These are phyloP conservation scores for Phytopythium ostracodes DNA, from an alignment of 352 stramenopile species.

Conservation along the genomic window DNA sequence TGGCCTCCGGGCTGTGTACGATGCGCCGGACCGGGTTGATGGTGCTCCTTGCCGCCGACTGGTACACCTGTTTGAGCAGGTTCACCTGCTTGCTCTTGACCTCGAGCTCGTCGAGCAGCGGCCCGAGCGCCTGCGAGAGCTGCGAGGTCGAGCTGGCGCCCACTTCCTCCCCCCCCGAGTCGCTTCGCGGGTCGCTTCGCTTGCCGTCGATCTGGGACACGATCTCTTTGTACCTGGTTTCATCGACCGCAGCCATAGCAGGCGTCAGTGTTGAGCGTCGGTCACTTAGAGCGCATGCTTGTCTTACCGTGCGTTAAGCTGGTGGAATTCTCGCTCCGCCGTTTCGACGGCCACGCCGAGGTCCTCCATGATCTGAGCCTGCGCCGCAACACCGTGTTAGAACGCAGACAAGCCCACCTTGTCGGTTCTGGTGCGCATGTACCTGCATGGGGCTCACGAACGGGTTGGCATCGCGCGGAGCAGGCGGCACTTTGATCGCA, in stretches of 20 bases:
- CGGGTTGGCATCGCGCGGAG: conserved; percentile 17
- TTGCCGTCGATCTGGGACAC: conserved; percentile 34
- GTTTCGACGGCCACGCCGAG: conserved; percentile 28
- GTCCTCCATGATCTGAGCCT: conserved; percentile 65
- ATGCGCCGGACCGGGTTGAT: conserved; percentile 51
- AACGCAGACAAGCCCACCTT: too few relatives aligned
- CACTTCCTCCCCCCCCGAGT: conserved; percentile 8
- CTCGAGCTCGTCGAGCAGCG: conserved; percentile 57
- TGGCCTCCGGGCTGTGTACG: conserved; percentile 51
- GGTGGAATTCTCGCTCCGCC: conserved; percentile 43
- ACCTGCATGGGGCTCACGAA: conserved; percentile 60
- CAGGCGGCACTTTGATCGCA: conserved; percentile 37
- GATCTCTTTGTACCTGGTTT: conserved; percentile 29
- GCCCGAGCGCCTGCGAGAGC: conserved; percentile 37
- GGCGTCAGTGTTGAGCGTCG: background rate
- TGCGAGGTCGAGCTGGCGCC: conserved; percentile 16
- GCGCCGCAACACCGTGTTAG: background rate
- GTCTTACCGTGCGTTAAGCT: conserved; percentile 31
- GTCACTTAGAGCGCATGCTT: background rate
- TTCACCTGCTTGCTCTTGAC: conserved; percentile 65
- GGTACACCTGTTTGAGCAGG: conserved; percentile 58
- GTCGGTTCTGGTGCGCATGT: background rate
- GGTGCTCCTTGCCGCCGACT: conserved; percentile 47
- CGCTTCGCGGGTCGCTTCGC: conserved; percentile 16
- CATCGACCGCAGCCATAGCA: background rate